Base-by-base conservation (phyloP, 2,329 filamentous ascomycete genomes). In the Penicillium occitanis region DNA sequence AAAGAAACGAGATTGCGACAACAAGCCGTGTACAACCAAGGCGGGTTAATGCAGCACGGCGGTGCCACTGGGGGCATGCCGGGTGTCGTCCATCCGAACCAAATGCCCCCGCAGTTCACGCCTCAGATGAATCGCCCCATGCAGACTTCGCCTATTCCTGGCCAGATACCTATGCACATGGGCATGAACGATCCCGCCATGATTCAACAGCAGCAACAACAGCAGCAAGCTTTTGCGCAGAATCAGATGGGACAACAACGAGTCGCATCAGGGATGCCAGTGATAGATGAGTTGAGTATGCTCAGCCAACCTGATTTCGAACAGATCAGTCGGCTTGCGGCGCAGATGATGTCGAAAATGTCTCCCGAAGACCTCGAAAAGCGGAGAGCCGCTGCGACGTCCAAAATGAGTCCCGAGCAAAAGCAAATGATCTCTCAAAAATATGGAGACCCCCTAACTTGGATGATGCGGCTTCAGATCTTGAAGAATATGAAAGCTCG, bases 401-500 rank as follows among this genome's bases (percentile, higher is more conserved):
- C 50, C 19, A 76, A 78, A 67, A 77, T 81, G 79, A 78, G 79
- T 11, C 77, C 79, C 1, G 81, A 85, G 28, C 81, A 83, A 71
- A 79, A 79, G 67, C 77, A 83, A 68, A 77, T 79, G 63, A 69
- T 86, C 48, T 70, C 76, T 14, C 72, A 74, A 51, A 81, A 81
- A 63, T 76, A 80, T 22, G 76, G 84, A 51, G 82, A 86, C 60
- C 84, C 84, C 0, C 70, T 87, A 48, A 78, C 79, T 48, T 82
- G 82, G 62, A 82, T 82, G 66, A 84, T 86, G 70, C 82, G 82
- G 50, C 78, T 79, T 44, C 80, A 84, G 63, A 82, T 83, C 2
- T 74, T 83, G 25, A 78, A 69, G 66, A 75, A 78, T 69, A 75
- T 82, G 70, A 77, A 75, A 63, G 74, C 72, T 60, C 74, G 76